Evolutionary conservation across 2,329 filamentous ascomycete genomes (phyloP).

Genomic region (Trichophyton mentagrophytes): DNA sequence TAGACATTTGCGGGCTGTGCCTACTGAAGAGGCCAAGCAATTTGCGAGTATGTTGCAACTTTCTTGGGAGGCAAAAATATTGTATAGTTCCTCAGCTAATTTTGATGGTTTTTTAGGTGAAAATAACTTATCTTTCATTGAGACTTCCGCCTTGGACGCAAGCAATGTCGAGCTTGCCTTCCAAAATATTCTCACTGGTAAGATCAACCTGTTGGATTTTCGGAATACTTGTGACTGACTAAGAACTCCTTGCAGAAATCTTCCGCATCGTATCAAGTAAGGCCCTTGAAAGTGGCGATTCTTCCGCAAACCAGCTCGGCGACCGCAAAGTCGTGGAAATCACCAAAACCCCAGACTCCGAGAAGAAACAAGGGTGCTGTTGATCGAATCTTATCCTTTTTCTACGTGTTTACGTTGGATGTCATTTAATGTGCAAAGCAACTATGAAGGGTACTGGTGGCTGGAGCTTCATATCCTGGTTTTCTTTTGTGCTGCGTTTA

Average conservation of each 20-base stretch:
- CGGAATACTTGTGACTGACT: neutral
- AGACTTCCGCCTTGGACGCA: slow-evolving; percentile 95
- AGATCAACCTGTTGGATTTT: slow-evolving; percentile 19
- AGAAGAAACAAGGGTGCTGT: slow-evolving; percentile 49
- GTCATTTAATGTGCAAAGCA: slow-evolving; percentile 2
- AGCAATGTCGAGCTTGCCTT: slow-evolving; percentile 99
- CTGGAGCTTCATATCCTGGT: slow-evolving; percentile 2
- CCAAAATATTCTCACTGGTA: slow-evolving; percentile 98
- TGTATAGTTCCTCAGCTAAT: slow-evolving; percentile 7
- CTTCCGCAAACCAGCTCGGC: slow-evolving; percentile 63
- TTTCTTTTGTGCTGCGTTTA: neutral
- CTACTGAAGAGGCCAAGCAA: slow-evolving; percentile 92
- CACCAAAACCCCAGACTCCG: slow-evolving; percentile 69
- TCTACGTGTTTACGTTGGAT: slow-evolving; percentile 6
- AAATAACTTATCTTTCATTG: slow-evolving; percentile 97
- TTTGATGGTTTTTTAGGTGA: slow-evolving; percentile 52
- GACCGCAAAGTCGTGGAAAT: slow-evolving; percentile 69
- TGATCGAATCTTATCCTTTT: slow-evolving; percentile 14
- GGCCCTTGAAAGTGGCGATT: slow-evolving; percentile 81
- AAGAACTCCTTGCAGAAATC: slow-evolving; percentile 55
- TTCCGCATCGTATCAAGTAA: slow-evolving; percentile 99
- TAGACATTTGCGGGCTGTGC: slow-evolving; percentile 90
- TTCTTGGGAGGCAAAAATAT: neutral
- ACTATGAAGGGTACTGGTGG: slow-evolving; percentile 2
- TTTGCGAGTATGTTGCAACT: slow-evolving; percentile 65